Percentiles rank a stretch among this genome's conserved stretches.
Evolutionary conservation across 164 flowering plant species (phyloP).

Genomic region (Magnolia kwangsiensis): DNA sequence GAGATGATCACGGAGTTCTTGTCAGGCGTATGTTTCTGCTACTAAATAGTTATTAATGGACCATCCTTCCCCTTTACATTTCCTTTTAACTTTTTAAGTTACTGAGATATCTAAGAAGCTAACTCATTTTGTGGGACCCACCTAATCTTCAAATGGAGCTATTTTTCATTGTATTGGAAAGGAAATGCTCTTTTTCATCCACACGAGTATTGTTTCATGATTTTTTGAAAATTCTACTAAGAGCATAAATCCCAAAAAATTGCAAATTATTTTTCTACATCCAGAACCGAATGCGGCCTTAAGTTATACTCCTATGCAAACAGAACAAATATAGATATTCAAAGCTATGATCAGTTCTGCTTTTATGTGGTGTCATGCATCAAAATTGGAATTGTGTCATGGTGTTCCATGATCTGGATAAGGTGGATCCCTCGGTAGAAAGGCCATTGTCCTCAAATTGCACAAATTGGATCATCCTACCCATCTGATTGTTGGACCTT

Average conservation of each 20-base stretch:
- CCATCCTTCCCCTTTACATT: not conserved
- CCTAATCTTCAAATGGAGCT: too few species aligned
- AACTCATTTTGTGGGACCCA: too few species aligned
- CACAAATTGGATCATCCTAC: too few species aligned
- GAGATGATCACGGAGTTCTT: slow-evolving; percentile 60
- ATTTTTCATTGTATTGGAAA: too few species aligned
- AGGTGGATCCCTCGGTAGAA: not conserved
- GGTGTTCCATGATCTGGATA: not conserved
- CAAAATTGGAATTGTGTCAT: not conserved
- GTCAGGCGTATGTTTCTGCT: slow-evolving; percentile 34
- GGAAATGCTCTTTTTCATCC: not conserved
- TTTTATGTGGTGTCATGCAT: not conserved
- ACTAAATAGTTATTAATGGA: not conserved
- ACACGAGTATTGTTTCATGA: not conserved
- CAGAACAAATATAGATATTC: not conserved
- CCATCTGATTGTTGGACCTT: too few species aligned
- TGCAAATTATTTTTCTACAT: not conserved
- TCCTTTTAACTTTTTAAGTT: not conserved
- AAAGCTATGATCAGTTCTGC: not conserved
- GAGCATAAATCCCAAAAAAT: too few species aligned
- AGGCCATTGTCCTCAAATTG: too few species aligned
- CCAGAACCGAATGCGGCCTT: not conserved
- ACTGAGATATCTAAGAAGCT: not conserved
- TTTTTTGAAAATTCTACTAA: too few species aligned
- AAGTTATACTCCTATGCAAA: not conserved